Evolutionary conservation across 768 basidiomycete genomes (phyloP).

Genomic region (Leucosporidium creatinivorum): DNA sequence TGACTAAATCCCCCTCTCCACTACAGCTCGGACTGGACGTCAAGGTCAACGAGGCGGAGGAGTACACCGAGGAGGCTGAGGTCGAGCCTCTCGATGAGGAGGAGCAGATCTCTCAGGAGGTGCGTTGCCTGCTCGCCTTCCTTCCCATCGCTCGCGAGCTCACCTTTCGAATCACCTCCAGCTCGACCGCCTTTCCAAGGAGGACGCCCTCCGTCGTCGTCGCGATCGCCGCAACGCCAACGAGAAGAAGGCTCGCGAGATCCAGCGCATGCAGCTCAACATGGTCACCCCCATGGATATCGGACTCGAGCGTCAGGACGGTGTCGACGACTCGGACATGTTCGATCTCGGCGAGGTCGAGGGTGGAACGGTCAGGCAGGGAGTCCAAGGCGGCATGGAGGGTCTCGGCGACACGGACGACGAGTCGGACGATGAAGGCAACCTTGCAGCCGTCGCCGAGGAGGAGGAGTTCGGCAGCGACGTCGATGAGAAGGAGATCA

Average conservation of each 20-base stretch:
- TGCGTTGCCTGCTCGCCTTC: constrained; percentile 40
- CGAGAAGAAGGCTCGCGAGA: constrained; percentile 75
- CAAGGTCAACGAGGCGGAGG: constrained; percentile 64
- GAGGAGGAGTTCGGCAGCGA: constrained; percentile 50
- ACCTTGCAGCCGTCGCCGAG: constrained; percentile 48
- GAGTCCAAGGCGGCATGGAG: constrained; percentile 42
- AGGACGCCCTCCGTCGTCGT: constrained; percentile 63
- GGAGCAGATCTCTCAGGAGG: constrained; percentile 81
- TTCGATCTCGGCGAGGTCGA: constrained; percentile 73
- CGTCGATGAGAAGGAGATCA: constrained; percentile 58
- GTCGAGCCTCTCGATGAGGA: constrained; percentile 63
- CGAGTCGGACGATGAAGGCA: constrained; percentile 48
- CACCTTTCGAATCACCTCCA: constrained; percentile 39
- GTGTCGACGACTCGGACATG: constrained; percentile 72
- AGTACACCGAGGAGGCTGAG: constrained; percentile 57
- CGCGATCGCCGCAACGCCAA: constrained; percentile 77
- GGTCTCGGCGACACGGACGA: constrained; percentile 40
- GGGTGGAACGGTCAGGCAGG: constrained; percentile 42
- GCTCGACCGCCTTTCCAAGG: constrained; percentile 76
- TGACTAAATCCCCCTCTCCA: no score
- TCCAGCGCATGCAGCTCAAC: constrained; percentile 89
- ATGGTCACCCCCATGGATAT: constrained; percentile 99
- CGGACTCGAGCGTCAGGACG: constrained; percentile 74
- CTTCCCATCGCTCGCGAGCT: constrained; percentile 5
- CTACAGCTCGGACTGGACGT: constrained; percentile 74